Evolutionary conservation across 805 yeast genomes (phyloP), one percentile per base, ranked within the genome.

Genomic region (Pichia pseudocactophila): DNA sequence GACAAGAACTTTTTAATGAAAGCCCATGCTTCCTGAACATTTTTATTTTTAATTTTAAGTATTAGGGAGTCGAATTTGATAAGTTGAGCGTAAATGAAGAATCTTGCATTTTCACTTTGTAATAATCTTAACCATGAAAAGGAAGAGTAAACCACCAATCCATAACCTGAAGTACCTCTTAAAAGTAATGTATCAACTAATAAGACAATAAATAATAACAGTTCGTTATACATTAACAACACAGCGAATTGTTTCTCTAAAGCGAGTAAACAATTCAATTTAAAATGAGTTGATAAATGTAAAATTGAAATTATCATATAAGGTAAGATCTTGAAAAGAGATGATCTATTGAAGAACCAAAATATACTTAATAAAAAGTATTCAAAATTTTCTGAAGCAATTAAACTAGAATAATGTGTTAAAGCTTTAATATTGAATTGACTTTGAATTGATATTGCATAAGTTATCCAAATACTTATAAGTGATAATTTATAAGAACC

Each of bases 381-480:
- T 61, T 86, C 96, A 67, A 82, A 82, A 57, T 84, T 83, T 50
- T 77, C 86, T 19, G 86, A 75, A 9, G 88, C 78, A 42, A 85
- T 55, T 56, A 88, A 64, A 4, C 79, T 75, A 43, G 73, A 71
- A 55, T 77, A 70, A 5, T 79, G 69, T 7, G 95, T 94, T 40
- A 71, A 67, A 5, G 65, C 52, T 25, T 68, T 64, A 16, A 76
- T 65, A 19, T 79, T 79, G 63, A 78, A 80, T 49, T 76, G 76
- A 37, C 80, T 80, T 27, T 71, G 53, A 40, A 76, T 64, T 1
- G 85, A 70, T 34, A 78, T 63, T 1, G 69, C 47, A 51, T 77
- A 71, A 4, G 88, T 68, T 11, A 63, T 40, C 30, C 74, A 55
- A 1, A 78, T 71, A 13, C 89, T 89, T 7, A 75, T 36, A 13